These are phyloP conservation scores for Mucor circinelloides DNA, from an alignment of 371 early-diverging fungal genomes.

Conservation along the genomic window DNA sequence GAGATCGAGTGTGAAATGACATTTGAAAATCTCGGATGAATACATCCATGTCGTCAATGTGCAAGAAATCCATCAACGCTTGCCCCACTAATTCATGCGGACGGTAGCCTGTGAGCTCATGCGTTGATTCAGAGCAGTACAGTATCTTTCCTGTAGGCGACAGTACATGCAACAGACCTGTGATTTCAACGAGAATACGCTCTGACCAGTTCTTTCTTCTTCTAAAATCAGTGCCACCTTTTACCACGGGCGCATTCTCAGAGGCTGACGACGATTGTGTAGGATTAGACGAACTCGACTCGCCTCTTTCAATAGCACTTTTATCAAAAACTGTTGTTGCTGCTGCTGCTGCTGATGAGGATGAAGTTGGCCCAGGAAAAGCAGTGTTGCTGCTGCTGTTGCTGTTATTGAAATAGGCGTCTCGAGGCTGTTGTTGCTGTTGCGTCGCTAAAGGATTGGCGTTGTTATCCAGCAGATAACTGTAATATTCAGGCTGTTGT, in stretches of 20 bases:
- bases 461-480: conserved; percentile 7
- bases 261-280: not conserved
- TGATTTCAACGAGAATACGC: conserved; percentile 61
- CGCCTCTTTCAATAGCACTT: not conserved
- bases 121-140: conserved; percentile 60
- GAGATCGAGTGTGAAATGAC: conserved; percentile 45
- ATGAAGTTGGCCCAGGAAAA: not conserved
- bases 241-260: not conserved
- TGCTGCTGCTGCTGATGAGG: not conserved
- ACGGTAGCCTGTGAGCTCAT: conserved; percentile 57
- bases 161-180: conserved; percentile 65
- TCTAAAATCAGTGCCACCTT: conserved; percentile 47
- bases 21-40: conserved; percentile 51
- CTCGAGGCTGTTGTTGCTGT: not conserved
- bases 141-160: conserved; percentile 57
- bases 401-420: not conserved
- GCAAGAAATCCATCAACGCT: conserved; percentile 57
- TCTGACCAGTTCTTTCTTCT: conserved; percentile 58
- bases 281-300: not conserved
- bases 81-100: conserved; percentile 63
- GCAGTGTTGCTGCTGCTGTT: not conserved
- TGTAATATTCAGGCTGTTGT: conserved; percentile 20
- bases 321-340: not conserved
- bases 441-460: not conserved
- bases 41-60: conserved; percentile 62